Conservation (phyloP, 495 filamentous ascomycete species). For the Xylaria nigripes region DNA sequence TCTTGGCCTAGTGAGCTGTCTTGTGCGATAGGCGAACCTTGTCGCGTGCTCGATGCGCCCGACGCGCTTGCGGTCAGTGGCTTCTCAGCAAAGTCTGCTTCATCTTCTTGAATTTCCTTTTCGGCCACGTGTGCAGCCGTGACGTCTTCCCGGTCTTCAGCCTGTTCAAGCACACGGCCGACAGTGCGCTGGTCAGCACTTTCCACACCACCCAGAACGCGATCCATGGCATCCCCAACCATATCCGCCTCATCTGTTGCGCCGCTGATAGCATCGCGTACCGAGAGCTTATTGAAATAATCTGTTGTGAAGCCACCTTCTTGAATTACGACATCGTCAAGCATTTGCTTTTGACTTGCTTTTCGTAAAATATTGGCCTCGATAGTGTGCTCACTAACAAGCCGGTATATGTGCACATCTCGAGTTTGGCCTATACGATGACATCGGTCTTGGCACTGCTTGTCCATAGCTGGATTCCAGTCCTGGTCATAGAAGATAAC, state of each 20-base stretch:
- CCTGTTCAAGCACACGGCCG: constrained; percentile 66
- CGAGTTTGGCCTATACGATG: constrained; percentile 98
- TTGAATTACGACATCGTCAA: constrained; percentile 97
- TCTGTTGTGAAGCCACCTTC: constrained; percentile 98
- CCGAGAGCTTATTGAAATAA: constrained; percentile 78
- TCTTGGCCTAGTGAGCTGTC: constrained; percentile 34
- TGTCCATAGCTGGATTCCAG: constrained; percentile 99
- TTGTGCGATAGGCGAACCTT: constrained; percentile 36
- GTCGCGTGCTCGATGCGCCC: constrained; percentile 34
- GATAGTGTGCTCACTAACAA: constrained; percentile 96
- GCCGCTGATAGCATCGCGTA: constrained; percentile 57
- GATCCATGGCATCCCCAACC: constrained; percentile 70
- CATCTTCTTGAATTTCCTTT: constrained; percentile 82
- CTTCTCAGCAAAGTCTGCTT: constrained; percentile 83
- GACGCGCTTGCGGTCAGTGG: constrained; percentile 40
- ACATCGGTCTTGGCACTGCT: constrained; percentile 95
- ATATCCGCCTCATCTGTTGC: constrained; percentile 40
- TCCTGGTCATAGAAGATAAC: constrained; percentile 99
- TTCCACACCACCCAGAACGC: constrained; percentile 60
- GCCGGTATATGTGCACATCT: constrained; percentile 96
- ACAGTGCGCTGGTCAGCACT: constrained; percentile 38
- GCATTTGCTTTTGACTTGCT: constrained; percentile 91
- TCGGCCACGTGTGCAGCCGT: constrained; percentile 79
- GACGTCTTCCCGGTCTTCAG: constrained; percentile 88
- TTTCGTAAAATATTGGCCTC: constrained; percentile 98